phyloP scores from a whole-genome alignment of 805 yeast genomes.

The Kuraishia floccosa region DNA sequence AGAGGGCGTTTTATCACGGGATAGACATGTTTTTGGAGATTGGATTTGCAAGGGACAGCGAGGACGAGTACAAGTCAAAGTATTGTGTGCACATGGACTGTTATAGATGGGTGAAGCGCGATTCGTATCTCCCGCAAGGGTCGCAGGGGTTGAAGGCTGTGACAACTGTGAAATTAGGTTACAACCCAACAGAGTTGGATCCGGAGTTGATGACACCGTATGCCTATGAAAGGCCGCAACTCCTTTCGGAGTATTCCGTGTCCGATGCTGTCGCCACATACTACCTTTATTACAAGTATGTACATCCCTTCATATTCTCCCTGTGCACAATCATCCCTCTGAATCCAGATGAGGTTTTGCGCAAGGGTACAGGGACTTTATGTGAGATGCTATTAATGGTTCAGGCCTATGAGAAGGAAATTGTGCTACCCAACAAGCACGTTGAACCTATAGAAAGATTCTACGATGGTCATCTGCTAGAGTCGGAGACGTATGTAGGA shows the following conservation, averaged over 20 bases:
- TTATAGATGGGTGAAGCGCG: conserved; percentile 96
- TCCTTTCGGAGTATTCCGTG: conserved; percentile 91
- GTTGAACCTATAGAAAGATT: conserved; percentile 90
- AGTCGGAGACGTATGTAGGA: conserved; percentile 96
- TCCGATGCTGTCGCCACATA: conserved; percentile 99
- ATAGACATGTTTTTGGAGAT: conserved; percentile 85
- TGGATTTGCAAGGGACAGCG: conserved; percentile 83
- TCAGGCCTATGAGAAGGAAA: conserved; percentile 74
- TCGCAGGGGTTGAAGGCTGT: conserved; percentile 98
- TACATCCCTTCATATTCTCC: conserved; percentile 93
- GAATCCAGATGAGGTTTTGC: conserved; percentile 89
- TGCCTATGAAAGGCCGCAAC: conserved; percentile 89
- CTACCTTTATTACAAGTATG: conserved; percentile 90
- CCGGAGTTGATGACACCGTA: conserved; percentile 98
- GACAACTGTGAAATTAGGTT: conserved; percentile 85
- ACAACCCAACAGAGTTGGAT: conserved; percentile 91
- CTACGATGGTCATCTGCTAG: conserved; percentile 87
- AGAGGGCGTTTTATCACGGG: conserved; percentile 75
- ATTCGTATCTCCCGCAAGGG: conserved; percentile 95
- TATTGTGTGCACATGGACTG: conserved; percentile 97
- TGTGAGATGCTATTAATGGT: conserved; percentile 98
- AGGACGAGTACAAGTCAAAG: conserved; percentile 86
- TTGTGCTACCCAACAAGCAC: conserved; percentile 87
- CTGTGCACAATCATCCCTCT: conserved; percentile 91
- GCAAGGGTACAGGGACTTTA: conserved; percentile 97